Evolutionary conservation across 2,329 filamentous ascomycete species (phyloP), one percentile per base, ranked within the genome.

Genomic region (Neonectria faginata): DNA sequence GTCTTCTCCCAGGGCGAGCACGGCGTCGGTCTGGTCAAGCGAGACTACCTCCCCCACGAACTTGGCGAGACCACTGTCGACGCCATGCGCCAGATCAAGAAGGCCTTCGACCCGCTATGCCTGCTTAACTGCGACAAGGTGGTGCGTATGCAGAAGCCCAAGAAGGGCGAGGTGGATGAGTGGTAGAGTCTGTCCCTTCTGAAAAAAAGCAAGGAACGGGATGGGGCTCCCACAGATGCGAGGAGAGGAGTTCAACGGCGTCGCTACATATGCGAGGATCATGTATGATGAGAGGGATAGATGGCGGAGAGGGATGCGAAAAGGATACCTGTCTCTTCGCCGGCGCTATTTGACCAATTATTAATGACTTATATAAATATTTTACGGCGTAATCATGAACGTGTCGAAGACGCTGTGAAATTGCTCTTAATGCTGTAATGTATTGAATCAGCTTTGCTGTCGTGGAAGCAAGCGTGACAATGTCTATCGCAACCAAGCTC

Each of bases 1-100:
- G 27, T 22, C 10, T 33, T 27, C 25, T 39, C n/a, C 41, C 60
- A 87, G 85, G 93, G 92, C 58, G 92, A 97, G 79, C 92, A 97
- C 77, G 92, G 92, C 45, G 90, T 96, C 57, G 92, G 92, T 7
- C 81, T 97, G 52, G 91, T 95, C 61, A 97, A 97, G 86, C 84
- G 92, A 70, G 92, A 96, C 75, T 95, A 95, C 75, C 84, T 97
- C 47, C 85, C 88, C 10, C 91, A 94, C 74, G 92, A 97, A 79
- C 82, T 96, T 44, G 92, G 92, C 12, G 83, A 88, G 76, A 83
- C 80, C 12, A 93, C 92, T 0, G 92, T 97, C 9, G 91, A 94
- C 79, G 84, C 91, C 22, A 97, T 97, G 92, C 87, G 92, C 79
- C 92, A 92, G 89, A 88, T 95, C 77, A 96, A 96, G 82, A 84